Evolutionary conservation across 495 filamentous ascomycete species (phyloP).

Genomic region (Aspergillus carlsbadensis): DNA sequence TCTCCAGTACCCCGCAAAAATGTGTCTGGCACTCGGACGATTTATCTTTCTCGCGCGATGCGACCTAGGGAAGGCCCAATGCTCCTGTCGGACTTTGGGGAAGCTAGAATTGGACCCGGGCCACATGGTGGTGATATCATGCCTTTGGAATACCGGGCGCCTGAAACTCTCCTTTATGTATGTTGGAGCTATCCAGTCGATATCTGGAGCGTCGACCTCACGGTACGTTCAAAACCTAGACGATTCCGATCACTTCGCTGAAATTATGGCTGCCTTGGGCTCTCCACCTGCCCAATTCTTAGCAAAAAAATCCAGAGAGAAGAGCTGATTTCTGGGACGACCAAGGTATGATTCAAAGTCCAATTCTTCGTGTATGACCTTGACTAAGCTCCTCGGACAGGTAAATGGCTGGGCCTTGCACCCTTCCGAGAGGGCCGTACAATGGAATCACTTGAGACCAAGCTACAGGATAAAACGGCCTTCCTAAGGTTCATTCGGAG

Average conservation of each 20-base stretch:
- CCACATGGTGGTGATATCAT: slow-evolving; percentile 32
- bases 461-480: slow-evolving; percentile 15
- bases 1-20: slow-evolving; percentile 32
- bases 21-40: slow-evolving; percentile 37
- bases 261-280: too few species aligned
- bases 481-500: slow-evolving; percentile 37
- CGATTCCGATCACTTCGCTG: too few species aligned
- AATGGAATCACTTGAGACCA: too few species aligned
- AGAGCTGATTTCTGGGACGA: not conserved
- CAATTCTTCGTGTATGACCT: too few species aligned
- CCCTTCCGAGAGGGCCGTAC: not conserved
- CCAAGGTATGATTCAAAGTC: not conserved
- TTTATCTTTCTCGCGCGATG: slow-evolving; percentile 19
- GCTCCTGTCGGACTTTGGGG: slow-evolving; percentile 33
- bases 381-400: too few species aligned
- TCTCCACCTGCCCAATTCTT: too few species aligned
- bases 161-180: slow-evolving; percentile 34
- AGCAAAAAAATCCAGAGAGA: too few species aligned
- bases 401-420: too few species aligned
- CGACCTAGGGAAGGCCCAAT: slow-evolving; percentile 21
- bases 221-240: slow-evolving; percentile 14
- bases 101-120: slow-evolving; percentile 29
- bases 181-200: slow-evolving; percentile 47
- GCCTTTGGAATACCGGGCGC: slow-evolving; percentile 41
- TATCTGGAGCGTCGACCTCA: slow-evolving; percentile 50